Percentiles rank a stretch among this genome's conserved stretches.
Evolutionary conservation across 1,284 basidiomycete genomes (phyloP).

Genomic region (Boletus albobrunnescens): DNA sequence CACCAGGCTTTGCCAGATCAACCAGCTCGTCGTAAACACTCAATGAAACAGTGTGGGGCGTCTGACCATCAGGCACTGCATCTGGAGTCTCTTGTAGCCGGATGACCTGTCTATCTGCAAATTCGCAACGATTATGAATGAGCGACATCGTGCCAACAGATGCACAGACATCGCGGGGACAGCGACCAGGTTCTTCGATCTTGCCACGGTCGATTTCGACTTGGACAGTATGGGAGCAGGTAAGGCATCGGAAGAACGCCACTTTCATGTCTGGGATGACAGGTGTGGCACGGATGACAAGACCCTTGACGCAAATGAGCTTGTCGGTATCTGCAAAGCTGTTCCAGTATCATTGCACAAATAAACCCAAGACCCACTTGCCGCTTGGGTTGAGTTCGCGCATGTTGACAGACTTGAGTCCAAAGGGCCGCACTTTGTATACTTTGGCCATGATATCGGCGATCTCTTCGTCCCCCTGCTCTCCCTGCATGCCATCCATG

Average conservation of each 20-base stretch:
- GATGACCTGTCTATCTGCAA: constrained; percentile 93
- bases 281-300: constrained; percentile 95
- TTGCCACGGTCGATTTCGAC: constrained; percentile 95
- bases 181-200: constrained; percentile 88
- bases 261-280: constrained; percentile 99
- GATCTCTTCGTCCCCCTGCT: constrained; percentile 73
- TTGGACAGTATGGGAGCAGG: constrained; percentile 91
- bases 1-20: constrained; percentile 92
- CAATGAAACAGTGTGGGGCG: constrained; percentile 93
- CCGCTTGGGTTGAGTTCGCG: constrained; percentile 86
- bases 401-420: constrained; percentile 83
- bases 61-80: constrained; percentile 96
- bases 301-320: constrained; percentile 91
- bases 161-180: constrained; percentile 89
- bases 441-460: constrained; percentile 75
- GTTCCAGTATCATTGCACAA: constrained; percentile 3
- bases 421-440: constrained; percentile 92
- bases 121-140: constrained; percentile 95
- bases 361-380: constrained; percentile 33
- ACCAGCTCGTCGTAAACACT: constrained; percentile 98
- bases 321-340: constrained; percentile 84
- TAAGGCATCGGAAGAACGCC: constrained; percentile 97
- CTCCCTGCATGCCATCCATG: constrained; percentile 65
- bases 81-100: constrained; percentile 97
- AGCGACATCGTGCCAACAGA: constrained; percentile 88